Conservation (phyloP, 257 asterid genomes). For the Leptodermis oblonga region DNA sequence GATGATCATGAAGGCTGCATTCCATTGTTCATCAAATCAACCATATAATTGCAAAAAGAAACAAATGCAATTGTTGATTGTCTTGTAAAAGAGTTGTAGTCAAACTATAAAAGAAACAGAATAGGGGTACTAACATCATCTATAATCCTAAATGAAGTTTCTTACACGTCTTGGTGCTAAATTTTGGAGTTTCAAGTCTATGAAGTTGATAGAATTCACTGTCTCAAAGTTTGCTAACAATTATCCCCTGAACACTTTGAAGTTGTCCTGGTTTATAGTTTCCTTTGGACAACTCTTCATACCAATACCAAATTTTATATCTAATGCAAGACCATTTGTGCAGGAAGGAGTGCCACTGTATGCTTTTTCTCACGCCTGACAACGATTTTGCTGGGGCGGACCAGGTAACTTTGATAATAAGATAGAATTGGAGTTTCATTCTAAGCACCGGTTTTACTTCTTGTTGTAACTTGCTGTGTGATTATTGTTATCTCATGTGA, state of each 20-base stretch:
- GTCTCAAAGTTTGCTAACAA: conserved; percentile 7
- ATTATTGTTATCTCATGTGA: not conserved
- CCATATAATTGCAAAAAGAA: too few species aligned
- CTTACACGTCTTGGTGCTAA: not conserved
- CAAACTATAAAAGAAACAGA: not conserved
- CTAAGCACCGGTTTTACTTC: too few species aligned
- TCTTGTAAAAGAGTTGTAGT: not conserved
- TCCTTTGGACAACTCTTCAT: not conserved
- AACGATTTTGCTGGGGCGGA: conserved; percentile 92
- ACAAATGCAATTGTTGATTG: not conserved
- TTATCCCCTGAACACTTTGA: not conserved
- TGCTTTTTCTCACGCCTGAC: conserved; percentile 85
- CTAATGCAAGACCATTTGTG: conserved; percentile 13
- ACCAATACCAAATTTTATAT: not conserved
- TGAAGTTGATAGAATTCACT: not conserved
- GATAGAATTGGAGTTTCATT: not conserved
- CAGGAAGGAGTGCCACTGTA: conserved; percentile 96
- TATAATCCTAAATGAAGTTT: not conserved
- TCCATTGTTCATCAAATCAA: too few species aligned
- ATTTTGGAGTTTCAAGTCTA: not conserved
- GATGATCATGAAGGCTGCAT: not conserved
- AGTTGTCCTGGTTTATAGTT: not conserved
- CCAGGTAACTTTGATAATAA: conserved; percentile 42
- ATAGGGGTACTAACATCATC: not conserved
- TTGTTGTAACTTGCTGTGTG: not conserved